phyloP scores from a whole-genome alignment of 2,329 filamentous ascomycete species.

The Fusarium longipes region DNA sequence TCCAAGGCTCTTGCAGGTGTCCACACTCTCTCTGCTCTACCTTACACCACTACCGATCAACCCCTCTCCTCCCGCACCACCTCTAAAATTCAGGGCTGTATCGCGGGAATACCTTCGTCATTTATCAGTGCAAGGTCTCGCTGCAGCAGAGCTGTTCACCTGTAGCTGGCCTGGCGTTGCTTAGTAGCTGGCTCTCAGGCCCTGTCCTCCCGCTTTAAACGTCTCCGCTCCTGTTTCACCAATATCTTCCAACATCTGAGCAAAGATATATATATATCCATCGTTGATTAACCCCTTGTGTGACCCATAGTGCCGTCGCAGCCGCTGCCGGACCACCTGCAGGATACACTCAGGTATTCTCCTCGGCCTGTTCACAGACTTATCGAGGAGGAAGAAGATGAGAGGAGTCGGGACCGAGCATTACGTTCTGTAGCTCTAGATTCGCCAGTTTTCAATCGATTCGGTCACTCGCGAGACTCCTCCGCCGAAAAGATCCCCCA shows the following conservation, averaged over 20 bases:
- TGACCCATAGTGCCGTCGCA: conserved; percentile 65
- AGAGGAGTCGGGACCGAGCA: conserved; percentile 63
- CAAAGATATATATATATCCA: conserved; percentile 25
- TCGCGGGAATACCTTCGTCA: conserved; percentile 44
- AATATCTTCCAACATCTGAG: conserved; percentile 32
- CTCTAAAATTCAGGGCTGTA: conserved; percentile 32
- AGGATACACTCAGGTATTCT: conserved; percentile 64
- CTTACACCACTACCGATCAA: conserved; percentile 27
- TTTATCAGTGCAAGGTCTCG: conserved; percentile 3
- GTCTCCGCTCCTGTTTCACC: conserved; percentile 37
- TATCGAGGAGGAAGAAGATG: conserved; percentile 65
- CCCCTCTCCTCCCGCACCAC: conserved; percentile 42
- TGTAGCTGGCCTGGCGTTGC: conserved; percentile 4
- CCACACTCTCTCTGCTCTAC: conserved; percentile 32
- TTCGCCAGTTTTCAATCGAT: conserved; percentile 53
- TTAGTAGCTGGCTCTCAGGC: conserved; percentile 20
- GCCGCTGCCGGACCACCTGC: conserved; percentile 66
- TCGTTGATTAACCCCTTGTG: conserved; percentile 45
- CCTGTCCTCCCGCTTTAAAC: conserved; percentile 25
- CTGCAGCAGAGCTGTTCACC: conserved; percentile 2
- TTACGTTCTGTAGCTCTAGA: conserved; percentile 60
- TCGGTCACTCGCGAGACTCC: conserved; percentile 68
- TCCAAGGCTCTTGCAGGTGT: conserved; percentile 37
- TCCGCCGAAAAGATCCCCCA: conserved; percentile 65
- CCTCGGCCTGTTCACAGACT: conserved; percentile 62